A percentile compares a stretch with the other conserved stretches of the same genome.
These are phyloP conservation scores for Leccinum boreale DNA, from an alignment of 768 basidiomycete species.

Conservation along the genomic window DNA sequence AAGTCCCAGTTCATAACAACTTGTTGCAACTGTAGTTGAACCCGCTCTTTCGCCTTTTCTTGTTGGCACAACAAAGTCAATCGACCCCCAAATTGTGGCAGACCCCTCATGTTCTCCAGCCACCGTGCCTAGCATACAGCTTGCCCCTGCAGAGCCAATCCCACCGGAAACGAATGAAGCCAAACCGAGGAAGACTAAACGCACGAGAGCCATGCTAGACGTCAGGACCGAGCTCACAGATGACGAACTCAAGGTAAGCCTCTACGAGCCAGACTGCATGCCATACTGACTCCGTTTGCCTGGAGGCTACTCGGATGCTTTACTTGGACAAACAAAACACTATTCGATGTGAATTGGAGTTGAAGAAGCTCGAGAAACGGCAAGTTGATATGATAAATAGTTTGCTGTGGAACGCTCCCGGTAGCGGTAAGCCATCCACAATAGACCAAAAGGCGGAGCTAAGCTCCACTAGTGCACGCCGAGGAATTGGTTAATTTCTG, in stretches of 20 bases:
- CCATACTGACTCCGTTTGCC: neutral
- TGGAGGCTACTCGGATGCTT: constrained; percentile 57
- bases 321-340: constrained; percentile 62
- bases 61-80: constrained; percentile 2
- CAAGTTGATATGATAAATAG: constrained; percentile 52
- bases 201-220: constrained; percentile 59
- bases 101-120: constrained; percentile 3
- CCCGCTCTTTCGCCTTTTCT: constrained; percentile 1
- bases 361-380: constrained; percentile 56
- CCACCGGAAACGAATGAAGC: neutral
- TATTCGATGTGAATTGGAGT: constrained; percentile 47
- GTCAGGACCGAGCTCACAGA: constrained; percentile 77
- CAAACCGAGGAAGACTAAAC: constrained; percentile 43
- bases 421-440: constrained; percentile 48
- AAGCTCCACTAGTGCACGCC: constrained; percentile 51
- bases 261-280: neutral
- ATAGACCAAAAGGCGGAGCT: neutral
- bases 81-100: neutral
- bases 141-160: neutral
- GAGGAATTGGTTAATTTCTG: constrained; percentile 70
- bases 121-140: neutral
- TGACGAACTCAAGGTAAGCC: constrained; percentile 67
- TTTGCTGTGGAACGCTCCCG: constrained; percentile 65
- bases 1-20: neutral
- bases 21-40: constrained; percentile 3